Evolutionary conservation across 495 filamentous ascomycete species (phyloP).

Genomic region (Trichocladium uniseriatum): DNA sequence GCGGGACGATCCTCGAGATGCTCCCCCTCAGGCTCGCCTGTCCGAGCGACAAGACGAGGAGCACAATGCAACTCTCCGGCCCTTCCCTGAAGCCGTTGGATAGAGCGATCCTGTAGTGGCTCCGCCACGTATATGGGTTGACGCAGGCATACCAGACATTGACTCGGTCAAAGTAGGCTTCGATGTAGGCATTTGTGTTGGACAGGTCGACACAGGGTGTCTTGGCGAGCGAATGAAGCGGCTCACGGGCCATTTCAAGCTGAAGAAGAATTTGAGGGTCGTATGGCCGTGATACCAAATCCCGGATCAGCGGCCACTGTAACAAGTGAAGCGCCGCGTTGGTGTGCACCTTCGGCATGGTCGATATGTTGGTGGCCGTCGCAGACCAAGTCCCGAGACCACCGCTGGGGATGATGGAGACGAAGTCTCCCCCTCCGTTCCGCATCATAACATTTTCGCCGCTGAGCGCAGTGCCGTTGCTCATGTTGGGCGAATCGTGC

Average conservation of each 20-base stretch:
- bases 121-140: slow-evolving; percentile 73
- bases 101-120: slow-evolving; percentile 61
- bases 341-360: slow-evolving; percentile 75
- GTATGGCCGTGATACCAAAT: slow-evolving; percentile 65
- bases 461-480: slow-evolving; percentile 57
- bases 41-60: slow-evolving; percentile 68
- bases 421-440: slow-evolving; percentile 34
- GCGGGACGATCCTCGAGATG: slow-evolving; percentile 61
- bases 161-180: slow-evolving; percentile 68
- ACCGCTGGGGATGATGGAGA: slow-evolving; percentile 52
- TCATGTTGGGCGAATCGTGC: slow-evolving; percentile 58
- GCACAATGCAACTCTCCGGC: slow-evolving; percentile 72
- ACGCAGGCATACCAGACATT: slow-evolving; percentile 83
- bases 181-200: slow-evolving; percentile 63
- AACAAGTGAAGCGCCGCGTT: slow-evolving; percentile 69
- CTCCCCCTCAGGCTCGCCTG: slow-evolving; percentile 61
- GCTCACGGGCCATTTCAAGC: slow-evolving; percentile 71
- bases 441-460: slow-evolving; percentile 51
- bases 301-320: slow-evolving; percentile 71
- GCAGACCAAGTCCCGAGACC: slow-evolving; percentile 67
- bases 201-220: slow-evolving; percentile 57
- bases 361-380: slow-evolving; percentile 54
- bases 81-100: slow-evolving; percentile 65
- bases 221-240: slow-evolving; percentile 54
- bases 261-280: slow-evolving; percentile 70